Percentiles rank a stretch among this genome's conserved stretches.
Conservation (phyloP, 2,329 filamentous ascomycete genomes). For the Fusarium secorum region DNA sequence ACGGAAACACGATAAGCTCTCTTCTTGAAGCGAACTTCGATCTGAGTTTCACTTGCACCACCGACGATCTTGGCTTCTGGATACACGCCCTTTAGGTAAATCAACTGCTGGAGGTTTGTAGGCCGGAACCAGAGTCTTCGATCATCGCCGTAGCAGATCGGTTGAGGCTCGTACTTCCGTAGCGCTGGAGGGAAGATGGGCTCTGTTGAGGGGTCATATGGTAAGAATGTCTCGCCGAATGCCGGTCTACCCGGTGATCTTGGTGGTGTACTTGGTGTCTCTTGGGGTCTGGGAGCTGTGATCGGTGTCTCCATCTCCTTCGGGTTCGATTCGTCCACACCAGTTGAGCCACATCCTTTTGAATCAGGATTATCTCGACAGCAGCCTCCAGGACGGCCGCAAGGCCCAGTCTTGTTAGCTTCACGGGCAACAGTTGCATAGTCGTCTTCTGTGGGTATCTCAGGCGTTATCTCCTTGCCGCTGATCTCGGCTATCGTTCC, state of each 20-base stretch:
- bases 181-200: background rate
- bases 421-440: background rate
- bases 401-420: background rate
- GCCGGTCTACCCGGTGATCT: background rate
- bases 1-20: background rate
- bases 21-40: conserved; percentile 2
- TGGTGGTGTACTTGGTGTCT: background rate
- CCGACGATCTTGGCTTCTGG: background rate
- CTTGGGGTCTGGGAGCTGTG: background rate
- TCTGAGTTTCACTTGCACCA: background rate
- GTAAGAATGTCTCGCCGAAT: background rate
- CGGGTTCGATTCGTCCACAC: background rate
- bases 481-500: background rate
- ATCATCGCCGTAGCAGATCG: background rate
- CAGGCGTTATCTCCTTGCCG: background rate
- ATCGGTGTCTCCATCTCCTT: background rate
- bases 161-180: background rate
- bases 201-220: background rate
- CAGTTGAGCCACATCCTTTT: background rate
- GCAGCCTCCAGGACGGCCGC: background rate
- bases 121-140: conserved; percentile 1
- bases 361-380: background rate
- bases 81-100: background rate
- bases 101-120: background rate
- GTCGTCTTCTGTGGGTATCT: background rate